Evolutionary conservation across 2,329 filamentous ascomycete species (phyloP).

Genomic region (Hypomyces rosellus): DNA sequence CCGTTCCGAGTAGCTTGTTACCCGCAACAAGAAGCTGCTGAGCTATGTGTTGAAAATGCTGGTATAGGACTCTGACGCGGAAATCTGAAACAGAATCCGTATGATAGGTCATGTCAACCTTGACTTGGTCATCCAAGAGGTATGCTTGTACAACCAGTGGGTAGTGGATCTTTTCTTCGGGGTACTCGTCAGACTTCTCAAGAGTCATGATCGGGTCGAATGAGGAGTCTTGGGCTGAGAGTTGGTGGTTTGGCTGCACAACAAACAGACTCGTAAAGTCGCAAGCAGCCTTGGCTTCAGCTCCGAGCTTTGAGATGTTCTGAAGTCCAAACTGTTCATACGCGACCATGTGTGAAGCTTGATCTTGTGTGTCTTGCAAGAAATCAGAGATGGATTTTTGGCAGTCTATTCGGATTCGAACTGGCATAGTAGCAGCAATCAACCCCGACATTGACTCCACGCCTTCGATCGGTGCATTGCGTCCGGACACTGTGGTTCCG

Average conservation of each 20-base stretch:
- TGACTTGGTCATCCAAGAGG: conserved; percentile 1
- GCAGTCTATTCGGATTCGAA: conserved; percentile 9
- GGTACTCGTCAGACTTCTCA: conserved; percentile 10
- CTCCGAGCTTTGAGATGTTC: conserved; percentile 18
- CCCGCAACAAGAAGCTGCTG: background rate
- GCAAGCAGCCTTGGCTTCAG: conserved; percentile 10
- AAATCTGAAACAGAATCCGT: background rate
- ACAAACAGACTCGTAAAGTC: conserved; percentile 9
- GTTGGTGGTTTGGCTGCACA: conserved; percentile 6
- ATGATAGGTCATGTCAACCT: conserved; percentile 1
- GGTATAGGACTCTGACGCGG: background rate
- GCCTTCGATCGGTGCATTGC: conserved; percentile 6
- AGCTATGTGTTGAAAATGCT: conserved; percentile 3
- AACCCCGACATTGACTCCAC: conserved; percentile 5
- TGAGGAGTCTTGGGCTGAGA: background rate
- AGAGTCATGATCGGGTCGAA: conserved; percentile 6
- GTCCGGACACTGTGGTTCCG: conserved; percentile 8
- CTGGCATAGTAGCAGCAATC: conserved; percentile 9
- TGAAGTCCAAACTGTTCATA: conserved; percentile 22
- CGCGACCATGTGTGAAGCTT: conserved; percentile 17
- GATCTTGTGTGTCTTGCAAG: conserved; percentile 16
- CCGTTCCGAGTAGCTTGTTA: background rate
- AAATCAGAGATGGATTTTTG: background rate
- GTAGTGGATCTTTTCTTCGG: background rate
- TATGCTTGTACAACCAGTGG: conserved; percentile 1